Conservation (phyloP, 2,329 filamentous ascomycete genomes). For the Exophiala oligosperma region DNA sequence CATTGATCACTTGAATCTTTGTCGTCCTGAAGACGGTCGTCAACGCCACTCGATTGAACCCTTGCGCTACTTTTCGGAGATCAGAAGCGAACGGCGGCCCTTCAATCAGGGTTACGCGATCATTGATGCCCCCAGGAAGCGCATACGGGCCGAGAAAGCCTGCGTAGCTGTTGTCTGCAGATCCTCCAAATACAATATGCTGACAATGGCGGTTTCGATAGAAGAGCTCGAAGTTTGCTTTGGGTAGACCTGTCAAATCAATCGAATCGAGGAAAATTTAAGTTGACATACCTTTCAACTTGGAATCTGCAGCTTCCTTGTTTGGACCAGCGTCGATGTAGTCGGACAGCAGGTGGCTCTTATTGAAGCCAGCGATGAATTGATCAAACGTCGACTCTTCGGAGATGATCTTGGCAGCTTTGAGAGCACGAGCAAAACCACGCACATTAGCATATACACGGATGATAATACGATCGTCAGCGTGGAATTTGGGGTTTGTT, state of each 20-base stretch:
- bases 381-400: slow-evolving; percentile 31
- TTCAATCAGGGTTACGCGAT: slow-evolving; percentile 41
- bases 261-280: slow-evolving; percentile 1
- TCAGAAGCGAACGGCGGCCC: slow-evolving; percentile 42
- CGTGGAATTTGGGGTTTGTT: slow-evolving; percentile 21
- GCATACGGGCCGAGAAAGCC: slow-evolving; percentile 39
- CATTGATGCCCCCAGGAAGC: slow-evolving; percentile 28
- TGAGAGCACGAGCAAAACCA: slow-evolving; percentile 40
- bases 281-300: slow-evolving; percentile 39
- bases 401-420: slow-evolving; percentile 28
- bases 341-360: slow-evolving; percentile 38
- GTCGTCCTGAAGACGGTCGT: slow-evolving; percentile 54
- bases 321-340: slow-evolving; percentile 46
- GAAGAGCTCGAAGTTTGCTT: slow-evolving; percentile 37
- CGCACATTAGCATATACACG: slow-evolving; percentile 43
- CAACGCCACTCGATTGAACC: slow-evolving; percentile 43
- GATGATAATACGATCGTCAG: slow-evolving; percentile 34
- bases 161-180: slow-evolving; percentile 46
- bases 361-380: slow-evolving; percentile 47
- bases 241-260: slow-evolving; percentile 17
- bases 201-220: slow-evolving; percentile 42
- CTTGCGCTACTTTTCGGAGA: slow-evolving; percentile 31
- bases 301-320: slow-evolving; percentile 46
- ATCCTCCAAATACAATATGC: slow-evolving; percentile 44
- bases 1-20: slow-evolving; percentile 43